Conservation (phyloP, 2,329 filamentous ascomycete species). For the Phyllosticta citrichinensis region DNA sequence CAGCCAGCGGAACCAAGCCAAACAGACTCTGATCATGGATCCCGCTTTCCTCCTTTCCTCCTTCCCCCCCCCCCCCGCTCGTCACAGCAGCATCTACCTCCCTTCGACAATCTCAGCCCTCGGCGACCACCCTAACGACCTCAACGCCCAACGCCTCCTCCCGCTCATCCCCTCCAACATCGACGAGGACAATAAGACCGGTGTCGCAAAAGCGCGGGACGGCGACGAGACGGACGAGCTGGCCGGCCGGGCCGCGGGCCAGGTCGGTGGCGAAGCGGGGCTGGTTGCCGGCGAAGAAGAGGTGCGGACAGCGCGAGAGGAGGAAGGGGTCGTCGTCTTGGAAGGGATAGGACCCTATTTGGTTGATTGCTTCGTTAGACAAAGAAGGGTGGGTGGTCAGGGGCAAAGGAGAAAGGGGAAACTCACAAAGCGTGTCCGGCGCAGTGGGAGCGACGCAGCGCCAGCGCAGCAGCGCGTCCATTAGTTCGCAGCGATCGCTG, state of each 20-base stretch:
- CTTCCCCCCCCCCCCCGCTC: too few species aligned
- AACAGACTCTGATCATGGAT: not conserved
- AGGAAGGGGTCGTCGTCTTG: constrained; percentile 90
- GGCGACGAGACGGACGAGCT: constrained; percentile 67
- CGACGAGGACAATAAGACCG: constrained; percentile 71
- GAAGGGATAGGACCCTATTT: constrained; percentile 83
- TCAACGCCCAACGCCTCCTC: constrained; percentile 49
- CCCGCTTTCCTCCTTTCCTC: too few species aligned
- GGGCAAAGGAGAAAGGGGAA: not conserved
- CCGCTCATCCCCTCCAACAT: constrained; percentile 68
- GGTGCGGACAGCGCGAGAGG: constrained; percentile 71
- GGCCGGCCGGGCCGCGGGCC: constrained; percentile 54
- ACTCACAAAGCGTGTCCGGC: constrained; percentile 85
- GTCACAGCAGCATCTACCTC: not conserved
- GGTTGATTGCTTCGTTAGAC: constrained; percentile 9
- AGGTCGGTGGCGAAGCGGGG: constrained; percentile 63
- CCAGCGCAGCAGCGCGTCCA: constrained; percentile 93
- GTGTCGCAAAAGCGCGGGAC: constrained; percentile 74
- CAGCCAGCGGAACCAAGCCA: too few species aligned
- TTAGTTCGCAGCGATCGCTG: constrained; percentile 66
- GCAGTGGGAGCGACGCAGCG: constrained; percentile 84
- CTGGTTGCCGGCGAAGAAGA: constrained; percentile 86
- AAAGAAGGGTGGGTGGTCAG: not conserved
- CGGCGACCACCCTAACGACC: constrained; percentile 11
- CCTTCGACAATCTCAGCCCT: constrained; percentile 13